phyloP scores from a whole-genome alignment of 305 asterid species.

The Solanum hybrid region DNA sequence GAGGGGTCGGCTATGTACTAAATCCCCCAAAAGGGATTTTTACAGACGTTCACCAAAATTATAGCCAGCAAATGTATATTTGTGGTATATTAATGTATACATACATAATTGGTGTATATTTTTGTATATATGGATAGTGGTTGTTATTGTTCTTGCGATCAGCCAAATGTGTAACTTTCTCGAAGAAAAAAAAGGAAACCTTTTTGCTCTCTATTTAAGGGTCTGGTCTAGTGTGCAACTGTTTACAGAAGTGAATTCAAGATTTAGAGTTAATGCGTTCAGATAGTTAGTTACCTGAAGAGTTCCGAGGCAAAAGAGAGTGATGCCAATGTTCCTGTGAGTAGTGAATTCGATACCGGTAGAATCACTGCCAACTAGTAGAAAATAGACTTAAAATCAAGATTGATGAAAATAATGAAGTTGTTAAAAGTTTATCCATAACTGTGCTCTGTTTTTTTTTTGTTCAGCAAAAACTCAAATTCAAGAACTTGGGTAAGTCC shows the following conservation, averaged over 20 bases:
- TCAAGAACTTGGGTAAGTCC: neutral
- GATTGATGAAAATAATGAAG: neutral
- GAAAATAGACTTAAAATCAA: conserved; percentile 2
- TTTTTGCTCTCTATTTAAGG: no score
- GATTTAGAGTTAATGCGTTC: neutral
- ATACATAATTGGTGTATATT: no score
- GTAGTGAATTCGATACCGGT: conserved; percentile 26
- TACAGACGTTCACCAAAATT: no score
- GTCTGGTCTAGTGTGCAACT: no score
- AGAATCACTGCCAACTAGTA: conserved; percentile 43
- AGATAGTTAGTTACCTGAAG: conserved; percentile 49
- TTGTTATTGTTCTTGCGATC: no score
- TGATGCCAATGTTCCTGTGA: conserved; percentile 62
- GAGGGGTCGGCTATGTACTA: no score
- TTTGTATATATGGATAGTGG: no score
- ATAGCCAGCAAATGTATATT: no score
- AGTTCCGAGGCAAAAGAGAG: conserved; percentile 61
- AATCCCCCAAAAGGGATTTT: no score
- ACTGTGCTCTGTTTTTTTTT: neutral
- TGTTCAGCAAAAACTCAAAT: neutral
- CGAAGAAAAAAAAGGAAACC: no score
- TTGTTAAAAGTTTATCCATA: neutral
- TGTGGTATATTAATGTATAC: no score
- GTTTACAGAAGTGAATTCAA: neutral
- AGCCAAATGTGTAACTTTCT: no score